phyloP scores from a whole-genome alignment of 2,329 filamentous ascomycete genomes.

The Eurotiales sp. region DNA sequence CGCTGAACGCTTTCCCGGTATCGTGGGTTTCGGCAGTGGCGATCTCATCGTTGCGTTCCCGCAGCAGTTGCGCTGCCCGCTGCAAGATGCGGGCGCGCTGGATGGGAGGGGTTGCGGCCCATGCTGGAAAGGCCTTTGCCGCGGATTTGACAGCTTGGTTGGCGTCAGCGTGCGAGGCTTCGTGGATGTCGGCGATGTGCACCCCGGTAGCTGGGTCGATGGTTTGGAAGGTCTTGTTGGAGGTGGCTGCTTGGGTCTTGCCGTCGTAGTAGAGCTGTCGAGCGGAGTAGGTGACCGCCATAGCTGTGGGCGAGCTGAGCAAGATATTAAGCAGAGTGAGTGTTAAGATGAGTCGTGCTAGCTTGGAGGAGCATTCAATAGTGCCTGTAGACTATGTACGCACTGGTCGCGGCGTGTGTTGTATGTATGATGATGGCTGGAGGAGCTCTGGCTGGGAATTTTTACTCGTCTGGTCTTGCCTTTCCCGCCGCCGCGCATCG shows the following conservation, averaged over 20 bases:
- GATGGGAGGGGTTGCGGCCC: conserved; percentile 72
- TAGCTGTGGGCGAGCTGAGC: conserved; percentile 20
- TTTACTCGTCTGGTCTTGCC: not conserved
- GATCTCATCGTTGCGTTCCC: conserved; percentile 73
- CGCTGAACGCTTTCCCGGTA: conserved; percentile 80
- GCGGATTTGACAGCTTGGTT: conserved; percentile 70
- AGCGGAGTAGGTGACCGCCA: conserved; percentile 40
- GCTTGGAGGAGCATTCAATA: no score
- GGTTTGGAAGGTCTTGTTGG: conserved; percentile 63
- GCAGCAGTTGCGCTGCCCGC: conserved; percentile 68
- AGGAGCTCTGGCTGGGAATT: not conserved
- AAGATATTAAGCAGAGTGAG: not conserved
- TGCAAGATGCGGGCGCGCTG: conserved; percentile 74
- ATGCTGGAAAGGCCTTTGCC: conserved; percentile 65
- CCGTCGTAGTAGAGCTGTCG: conserved; percentile 75
- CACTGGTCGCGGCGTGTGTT: no score
- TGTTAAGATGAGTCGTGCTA: no score
- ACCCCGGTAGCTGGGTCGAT: conserved; percentile 70
- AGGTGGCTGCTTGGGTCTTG: conserved; percentile 58
- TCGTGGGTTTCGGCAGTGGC: conserved; percentile 77
- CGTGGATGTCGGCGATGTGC: conserved; percentile 67
- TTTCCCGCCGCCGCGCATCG: not conserved
- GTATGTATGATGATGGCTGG: no score
- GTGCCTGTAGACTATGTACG: no score
- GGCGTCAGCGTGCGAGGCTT: conserved; percentile 63